Conservation (phyloP, 176 grass and related monocot genomes). For the Oryza glaberrima region DNA sequence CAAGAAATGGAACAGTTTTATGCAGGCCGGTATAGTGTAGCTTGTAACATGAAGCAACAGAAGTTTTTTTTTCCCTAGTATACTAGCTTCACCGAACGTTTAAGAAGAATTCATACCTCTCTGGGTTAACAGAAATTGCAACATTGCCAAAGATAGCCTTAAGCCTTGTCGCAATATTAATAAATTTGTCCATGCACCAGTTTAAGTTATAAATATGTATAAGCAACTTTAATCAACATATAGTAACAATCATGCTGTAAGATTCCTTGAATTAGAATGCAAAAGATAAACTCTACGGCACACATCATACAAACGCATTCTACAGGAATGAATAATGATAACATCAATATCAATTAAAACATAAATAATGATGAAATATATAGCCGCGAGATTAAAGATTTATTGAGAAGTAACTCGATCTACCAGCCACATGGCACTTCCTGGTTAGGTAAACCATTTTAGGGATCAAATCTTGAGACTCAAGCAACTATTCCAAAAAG, state of each 20-base stretch:
- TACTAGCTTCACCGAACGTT: too few species aligned
- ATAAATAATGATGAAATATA: too few species aligned
- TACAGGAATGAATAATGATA: neutral
- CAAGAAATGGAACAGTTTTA: too few species aligned
- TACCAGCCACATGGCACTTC: constrained; percentile 93
- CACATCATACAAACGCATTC: constrained; percentile 10
- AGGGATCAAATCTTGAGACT: constrained; percentile 29
- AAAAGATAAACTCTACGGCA: constrained; percentile 13
- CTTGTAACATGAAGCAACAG: too few species aligned
- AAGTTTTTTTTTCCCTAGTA: too few species aligned
- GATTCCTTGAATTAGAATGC: neutral
- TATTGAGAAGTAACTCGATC: constrained; percentile 62
- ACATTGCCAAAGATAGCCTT: constrained; percentile 96
- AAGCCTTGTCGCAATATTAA: constrained; percentile 93
- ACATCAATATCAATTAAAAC: too few species aligned
- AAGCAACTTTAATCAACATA: too few species aligned
- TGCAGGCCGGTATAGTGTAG: too few species aligned
- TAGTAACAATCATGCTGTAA: neutral
- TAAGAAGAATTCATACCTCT: constrained; percentile 49
- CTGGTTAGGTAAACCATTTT: constrained; percentile 42
- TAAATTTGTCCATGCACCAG: constrained; percentile 68
- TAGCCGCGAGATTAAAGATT: too few species aligned
- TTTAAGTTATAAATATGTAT: neutral
- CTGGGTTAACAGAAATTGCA: constrained; percentile 89
- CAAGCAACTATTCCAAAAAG: constrained; percentile 18